A percentile compares a stretch with the other conserved stretches of the same genome.
Conservation (phyloP, 257 asterid species). For the Solanum sitiens region DNA sequence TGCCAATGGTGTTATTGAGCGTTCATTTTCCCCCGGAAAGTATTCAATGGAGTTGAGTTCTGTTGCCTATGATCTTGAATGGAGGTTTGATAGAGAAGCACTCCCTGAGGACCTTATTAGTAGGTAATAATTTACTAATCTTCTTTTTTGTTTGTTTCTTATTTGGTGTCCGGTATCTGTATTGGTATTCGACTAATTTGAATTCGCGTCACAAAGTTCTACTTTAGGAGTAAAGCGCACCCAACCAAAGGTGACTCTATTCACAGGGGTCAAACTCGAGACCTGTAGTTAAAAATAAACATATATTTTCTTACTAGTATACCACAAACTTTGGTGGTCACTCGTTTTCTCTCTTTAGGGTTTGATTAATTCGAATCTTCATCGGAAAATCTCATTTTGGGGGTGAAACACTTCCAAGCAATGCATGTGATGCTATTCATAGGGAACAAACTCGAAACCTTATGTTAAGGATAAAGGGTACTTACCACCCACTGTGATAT, state of each 20-base stretch:
- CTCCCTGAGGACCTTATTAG: constrained; percentile 55
- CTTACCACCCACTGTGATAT: background rate
- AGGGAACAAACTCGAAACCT: background rate
- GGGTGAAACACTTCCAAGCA: background rate
- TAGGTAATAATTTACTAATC: constrained; percentile 31
- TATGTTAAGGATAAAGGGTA: background rate
- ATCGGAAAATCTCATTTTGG: background rate
- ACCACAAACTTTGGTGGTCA: background rate
- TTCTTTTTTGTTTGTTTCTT: background rate
- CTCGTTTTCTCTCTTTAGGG: background rate
- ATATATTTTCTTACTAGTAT: background rate
- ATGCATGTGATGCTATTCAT: background rate
- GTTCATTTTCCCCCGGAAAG: constrained; percentile 38
- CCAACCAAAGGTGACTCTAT: background rate
- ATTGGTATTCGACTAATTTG: background rate
- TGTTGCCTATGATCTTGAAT: constrained; percentile 42
- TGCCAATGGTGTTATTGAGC: constrained; percentile 50
- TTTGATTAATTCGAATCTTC: background rate
- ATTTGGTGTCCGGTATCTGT: background rate
- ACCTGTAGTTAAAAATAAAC: background rate
- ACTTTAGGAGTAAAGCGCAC: background rate
- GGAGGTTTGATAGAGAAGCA: constrained; percentile 66
- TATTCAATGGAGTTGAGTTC: constrained; percentile 51
- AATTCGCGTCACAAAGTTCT: background rate
- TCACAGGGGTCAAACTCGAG: background rate